These are phyloP conservation scores for Chrysoporthe deuterocubensis DNA, from an alignment of 2,329 filamentous ascomycete species.

Conservation along the genomic window DNA sequence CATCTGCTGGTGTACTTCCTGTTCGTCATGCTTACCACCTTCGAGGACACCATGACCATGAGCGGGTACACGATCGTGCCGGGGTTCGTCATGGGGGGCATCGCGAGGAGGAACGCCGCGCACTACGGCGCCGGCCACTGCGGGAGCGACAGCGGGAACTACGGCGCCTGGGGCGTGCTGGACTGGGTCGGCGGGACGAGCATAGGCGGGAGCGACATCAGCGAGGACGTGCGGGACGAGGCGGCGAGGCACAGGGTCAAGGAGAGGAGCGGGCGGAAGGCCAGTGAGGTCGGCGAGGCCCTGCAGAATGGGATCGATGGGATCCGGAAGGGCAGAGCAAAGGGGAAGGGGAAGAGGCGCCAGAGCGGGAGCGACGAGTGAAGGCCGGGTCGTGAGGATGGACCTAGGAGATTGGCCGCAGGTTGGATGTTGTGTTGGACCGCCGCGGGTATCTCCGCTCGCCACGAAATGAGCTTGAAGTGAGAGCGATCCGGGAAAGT, in stretches of 20 bases:
- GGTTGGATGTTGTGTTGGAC: too few relatives aligned
- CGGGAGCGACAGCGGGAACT: constrained; percentile 58
- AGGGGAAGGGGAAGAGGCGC: constrained; percentile 16
- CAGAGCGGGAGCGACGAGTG: constrained; percentile 30
- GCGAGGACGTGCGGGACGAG: constrained; percentile 59
- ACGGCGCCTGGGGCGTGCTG: constrained; percentile 63
- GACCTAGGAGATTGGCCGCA: background rate
- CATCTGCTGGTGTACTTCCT: constrained; percentile 75
- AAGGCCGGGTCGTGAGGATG: background rate
- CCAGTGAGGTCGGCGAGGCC: constrained; percentile 38
- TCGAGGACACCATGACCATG: constrained; percentile 69
- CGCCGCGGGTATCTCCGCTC: too few relatives aligned
- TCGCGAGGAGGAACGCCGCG: constrained; percentile 37
- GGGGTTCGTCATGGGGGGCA: constrained; percentile 57
- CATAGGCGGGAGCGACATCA: constrained; percentile 54
- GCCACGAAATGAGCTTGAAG: too few relatives aligned
- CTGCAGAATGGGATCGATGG: constrained; percentile 42
- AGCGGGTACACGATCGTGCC: constrained; percentile 68
- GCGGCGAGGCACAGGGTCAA: constrained; percentile 58
- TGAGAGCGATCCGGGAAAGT: too few relatives aligned
- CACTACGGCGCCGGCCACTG: constrained; percentile 45
- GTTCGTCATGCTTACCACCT: constrained; percentile 63
- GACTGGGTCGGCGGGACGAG: constrained; percentile 65
- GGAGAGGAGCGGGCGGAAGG: constrained; percentile 42
- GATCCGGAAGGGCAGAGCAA: constrained; percentile 35